Base-by-base conservation (phyloP, 129 eudicot species). In the Artemisia tridentata region DNA sequence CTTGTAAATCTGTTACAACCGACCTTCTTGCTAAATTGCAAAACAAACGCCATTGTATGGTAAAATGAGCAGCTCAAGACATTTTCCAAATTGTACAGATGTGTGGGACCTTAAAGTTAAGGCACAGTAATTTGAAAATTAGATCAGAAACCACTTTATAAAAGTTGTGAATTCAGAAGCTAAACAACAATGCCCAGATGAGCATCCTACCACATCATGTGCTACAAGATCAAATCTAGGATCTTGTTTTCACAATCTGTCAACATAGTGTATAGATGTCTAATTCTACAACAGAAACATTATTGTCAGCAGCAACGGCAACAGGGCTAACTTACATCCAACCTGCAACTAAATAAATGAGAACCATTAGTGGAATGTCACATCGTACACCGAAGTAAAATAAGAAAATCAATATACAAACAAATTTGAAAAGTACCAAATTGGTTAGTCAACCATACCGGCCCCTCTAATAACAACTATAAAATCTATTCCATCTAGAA, bases 111-210 rank as follows among this genome's bases (percentile, higher is more conserved):
- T 25, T 41, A 6, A 25, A 2, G 46, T 65, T 17, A 12, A 65
- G 23, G 16, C 15, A 11, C 45, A 19, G 34, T 45, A 19, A 18
- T 64, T 64, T 34, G 51, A 20, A 19, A 3, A 15, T 64, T 11
- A 45, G 54, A 41, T 45, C 67, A 60, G 29, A 25, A 57, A 46
- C 67, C 11, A 46, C 58, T 17, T 65, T 31, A 50, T 47, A 61
- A 29, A 61, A 49, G 77, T n/a, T 61, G 27, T 61, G 49, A 72
- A 27, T 48, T 48, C 49, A 43, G 45, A 27, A 60, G 50, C 68
- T 47, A 72, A 72, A 72, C 76, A 72, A n/a, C 25, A 71, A 58
- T 45, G 49, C 61, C 74, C 67, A 18, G 57, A 57, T 60, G 68
- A 72, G 29, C 25, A 46, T 16, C 23, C 68, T 46, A 60, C 18